Evolutionary conservation across 345 rosid genomes (phyloP).

Genomic region (Ailanthus altissimus): DNA sequence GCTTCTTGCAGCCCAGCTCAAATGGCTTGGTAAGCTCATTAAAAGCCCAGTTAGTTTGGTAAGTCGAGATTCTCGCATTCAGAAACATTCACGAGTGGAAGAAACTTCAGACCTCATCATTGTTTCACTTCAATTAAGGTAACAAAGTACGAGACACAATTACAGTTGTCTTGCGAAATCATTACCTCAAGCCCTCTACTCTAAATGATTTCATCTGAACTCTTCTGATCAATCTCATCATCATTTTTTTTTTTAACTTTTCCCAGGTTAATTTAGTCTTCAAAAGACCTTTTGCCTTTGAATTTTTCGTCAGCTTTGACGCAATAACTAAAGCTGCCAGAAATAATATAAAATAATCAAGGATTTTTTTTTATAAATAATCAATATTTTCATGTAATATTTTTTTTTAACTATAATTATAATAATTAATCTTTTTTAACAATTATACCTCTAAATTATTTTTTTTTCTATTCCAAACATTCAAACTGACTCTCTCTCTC

Average conservation of each 20-base stretch:
- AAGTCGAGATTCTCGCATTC: too few species aligned
- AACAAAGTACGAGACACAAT: constrained; percentile 60
- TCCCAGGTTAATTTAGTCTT: constrained; percentile 20
- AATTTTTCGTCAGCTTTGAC: constrained; percentile 9
- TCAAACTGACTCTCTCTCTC: too few species aligned
- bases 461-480: too few species aligned
- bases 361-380: too few species aligned
- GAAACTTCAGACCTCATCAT: constrained; percentile 27
- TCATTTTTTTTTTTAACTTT: constrained; percentile 6
- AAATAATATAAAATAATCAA: not conserved
- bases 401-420: too few species aligned
- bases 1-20: not conserved
- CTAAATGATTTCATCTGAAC: constrained; percentile 23
- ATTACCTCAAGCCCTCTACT: constrained; percentile 35
- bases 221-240: constrained; percentile 26
- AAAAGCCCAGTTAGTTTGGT: not conserved
- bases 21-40: too few species aligned
- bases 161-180: constrained; percentile 46
- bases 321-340: not conserved
- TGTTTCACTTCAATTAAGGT: constrained; percentile 30
- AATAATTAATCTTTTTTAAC: too few species aligned
- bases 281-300: constrained; percentile 16
- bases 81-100: not conserved
- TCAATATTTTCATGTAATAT: too few species aligned
- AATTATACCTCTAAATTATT: too few species aligned